phyloP scores from a whole-genome alignment of 2,329 filamentous ascomycete genomes.

The Cladophialophora chaetospira region DNA sequence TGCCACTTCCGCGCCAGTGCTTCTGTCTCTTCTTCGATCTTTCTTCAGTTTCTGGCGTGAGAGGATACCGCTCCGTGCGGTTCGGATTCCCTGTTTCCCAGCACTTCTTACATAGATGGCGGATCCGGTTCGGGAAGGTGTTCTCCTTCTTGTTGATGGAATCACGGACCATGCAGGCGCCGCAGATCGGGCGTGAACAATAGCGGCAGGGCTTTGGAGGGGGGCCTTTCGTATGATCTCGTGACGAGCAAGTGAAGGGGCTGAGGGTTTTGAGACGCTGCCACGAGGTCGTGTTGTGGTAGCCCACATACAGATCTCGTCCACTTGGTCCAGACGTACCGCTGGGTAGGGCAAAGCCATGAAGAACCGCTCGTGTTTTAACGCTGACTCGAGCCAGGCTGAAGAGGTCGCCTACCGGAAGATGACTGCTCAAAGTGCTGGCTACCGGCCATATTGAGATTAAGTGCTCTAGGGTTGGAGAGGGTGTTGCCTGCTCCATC shows the following conservation, averaged over 20 bases:
- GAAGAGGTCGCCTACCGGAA: constrained; percentile 37
- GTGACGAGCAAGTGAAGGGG: constrained; percentile 34
- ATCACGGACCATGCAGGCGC: constrained; percentile 37
- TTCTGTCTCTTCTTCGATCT: background rate
- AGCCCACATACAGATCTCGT: constrained; percentile 34
- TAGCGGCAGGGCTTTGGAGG: constrained; percentile 33
- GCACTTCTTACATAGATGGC: constrained; percentile 36
- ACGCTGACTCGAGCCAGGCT: constrained; percentile 34
- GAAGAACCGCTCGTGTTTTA: constrained; percentile 34
- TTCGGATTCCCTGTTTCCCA: constrained; percentile 36
- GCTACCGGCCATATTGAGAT: constrained; percentile 37
- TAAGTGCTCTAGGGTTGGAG: constrained; percentile 30
- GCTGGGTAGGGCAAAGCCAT: constrained; percentile 34
- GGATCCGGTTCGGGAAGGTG: constrained; percentile 37
- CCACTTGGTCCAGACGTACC: background rate
- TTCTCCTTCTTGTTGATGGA: constrained; percentile 35
- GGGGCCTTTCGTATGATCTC: constrained; percentile 33
- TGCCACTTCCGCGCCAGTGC: constrained; percentile 25
- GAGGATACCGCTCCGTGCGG: constrained; percentile 30
- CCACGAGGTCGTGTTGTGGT: constrained; percentile 37
- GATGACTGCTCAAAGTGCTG: constrained; percentile 30
- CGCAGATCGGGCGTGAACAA: constrained; percentile 38
- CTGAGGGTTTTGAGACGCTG: constrained; percentile 34
- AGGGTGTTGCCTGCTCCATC: background rate
- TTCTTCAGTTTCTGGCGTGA: background rate